Evolutionary conservation across 306 rosid genomes (phyloP), one percentile per base, ranked within the genome.

Genomic region (Fagus crenata): DNA sequence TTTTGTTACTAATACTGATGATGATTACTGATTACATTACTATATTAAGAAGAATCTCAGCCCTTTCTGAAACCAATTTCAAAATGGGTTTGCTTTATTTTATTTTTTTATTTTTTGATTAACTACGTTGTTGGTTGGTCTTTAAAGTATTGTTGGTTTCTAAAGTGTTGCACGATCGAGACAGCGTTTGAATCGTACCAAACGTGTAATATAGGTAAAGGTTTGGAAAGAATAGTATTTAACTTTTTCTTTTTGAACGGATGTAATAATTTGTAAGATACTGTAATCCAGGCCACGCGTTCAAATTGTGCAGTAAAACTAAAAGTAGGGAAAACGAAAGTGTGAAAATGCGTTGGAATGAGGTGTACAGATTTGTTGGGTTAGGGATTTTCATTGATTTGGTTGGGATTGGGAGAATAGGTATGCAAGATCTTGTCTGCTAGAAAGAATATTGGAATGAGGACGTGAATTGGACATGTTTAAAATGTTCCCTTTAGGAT

Each of bases 401-500:
- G 81, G 81, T 78, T 46, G 81, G 75, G 83, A 83, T 51, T 85
- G 90, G 89, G 78, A 83, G 51, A 77, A 84, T 79, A 56, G 74
- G 84, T 85, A 32, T 90, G 87, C 86, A 86, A 89, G 96, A 91
- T 91, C 82, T 87, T 89, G 93, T 87, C 92, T 89, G 88, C 75
- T 79, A 42, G 56, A 88, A 78, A 75, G 95, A 92, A 86, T 35
- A 61, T 74, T 65, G 74, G 60, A 77, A 81, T 73, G 85, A 83
- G 83, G 76, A 78, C 58, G 85, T 81, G 87, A 77, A 87, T 53
- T 58, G 84, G 88, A 80, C 86, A 76, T 81, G 81, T 56, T 53
- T 69, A 71, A 81, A 71, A 82, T 85, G 86, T 81, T 42, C 87
- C 78, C 83, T 72, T 28, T 67, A 6, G 78, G 2, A 49, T 68